phyloP scores from a whole-genome alignment of 1,284 basidiomycete species.

The Tylopilus sp. region DNA sequence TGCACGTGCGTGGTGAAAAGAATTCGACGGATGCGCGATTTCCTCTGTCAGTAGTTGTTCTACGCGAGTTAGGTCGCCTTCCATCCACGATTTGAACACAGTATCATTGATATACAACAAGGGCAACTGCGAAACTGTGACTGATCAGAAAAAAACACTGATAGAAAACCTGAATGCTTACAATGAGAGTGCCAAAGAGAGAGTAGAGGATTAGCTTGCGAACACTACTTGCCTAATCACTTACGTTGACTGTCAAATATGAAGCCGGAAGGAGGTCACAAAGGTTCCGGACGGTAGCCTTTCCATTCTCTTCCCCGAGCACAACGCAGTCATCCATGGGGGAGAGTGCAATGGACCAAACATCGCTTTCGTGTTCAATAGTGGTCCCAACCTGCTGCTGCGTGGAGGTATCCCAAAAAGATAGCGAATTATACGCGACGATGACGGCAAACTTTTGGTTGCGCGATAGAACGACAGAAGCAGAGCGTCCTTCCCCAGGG shows the following conservation, averaged over 20 bases:
- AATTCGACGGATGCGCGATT: background rate
- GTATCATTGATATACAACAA: background rate
- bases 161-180: background rate
- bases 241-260: background rate
- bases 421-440: background rate
- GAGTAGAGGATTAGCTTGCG: background rate
- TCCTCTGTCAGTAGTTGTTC: background rate
- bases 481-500: background rate
- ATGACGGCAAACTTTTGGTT: slow-evolving; percentile 1
- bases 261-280: background rate
- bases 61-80: background rate
- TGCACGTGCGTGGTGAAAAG: background rate
- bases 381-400: background rate
- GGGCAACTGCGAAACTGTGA: background rate
- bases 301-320: background rate
- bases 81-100: background rate
- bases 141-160: background rate
- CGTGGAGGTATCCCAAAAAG: slow-evolving; percentile 11
- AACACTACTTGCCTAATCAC: background rate
- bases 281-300: background rate
- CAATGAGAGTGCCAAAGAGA: background rate
- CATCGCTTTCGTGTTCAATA: background rate
- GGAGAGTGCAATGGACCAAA: background rate
- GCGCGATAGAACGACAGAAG: background rate
- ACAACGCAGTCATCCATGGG: background rate